Percentiles rank a stretch among this genome's conserved stretches.
These are phyloP conservation scores for Globisporangium irregulare DNA, from an alignment of 352 stramenopile genomes.

Conservation along the genomic window DNA sequence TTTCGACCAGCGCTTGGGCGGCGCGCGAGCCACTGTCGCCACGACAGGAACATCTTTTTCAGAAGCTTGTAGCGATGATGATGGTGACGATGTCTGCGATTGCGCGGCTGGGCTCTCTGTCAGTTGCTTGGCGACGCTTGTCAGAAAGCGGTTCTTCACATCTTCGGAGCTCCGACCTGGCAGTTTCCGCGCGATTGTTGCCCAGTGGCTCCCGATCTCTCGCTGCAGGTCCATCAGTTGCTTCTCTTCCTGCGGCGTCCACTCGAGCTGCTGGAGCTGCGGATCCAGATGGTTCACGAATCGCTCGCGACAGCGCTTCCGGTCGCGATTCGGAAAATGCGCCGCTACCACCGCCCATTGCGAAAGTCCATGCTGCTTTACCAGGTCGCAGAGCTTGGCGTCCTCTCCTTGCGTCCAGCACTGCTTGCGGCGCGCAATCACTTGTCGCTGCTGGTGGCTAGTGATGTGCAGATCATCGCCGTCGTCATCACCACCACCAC, in stretches of 20 bases:
- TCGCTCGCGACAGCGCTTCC: conserved; percentile 72
- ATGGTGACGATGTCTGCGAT: neutral
- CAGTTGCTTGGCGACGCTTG: conserved; percentile 19
- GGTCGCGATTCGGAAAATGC: conserved; percentile 41
- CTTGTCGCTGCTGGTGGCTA: neutral
- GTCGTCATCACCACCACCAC: neutral
- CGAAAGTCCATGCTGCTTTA: conserved; percentile 26
- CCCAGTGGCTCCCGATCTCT: conserved; percentile 33
- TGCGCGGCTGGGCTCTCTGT: neutral
- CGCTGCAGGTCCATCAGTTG: conserved; percentile 34
- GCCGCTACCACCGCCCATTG: conserved; percentile 42
- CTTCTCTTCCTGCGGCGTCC: conserved; percentile 47
- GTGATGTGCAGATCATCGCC: neutral
- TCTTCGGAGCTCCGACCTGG: conserved; percentile 40
- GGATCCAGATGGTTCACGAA: conserved; percentile 69
- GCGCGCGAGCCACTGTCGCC: neutral
- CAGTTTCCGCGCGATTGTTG: conserved; percentile 30
- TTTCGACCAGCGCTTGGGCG: conserved; percentile 20
- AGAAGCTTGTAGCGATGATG: neutral
- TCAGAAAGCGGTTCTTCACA: conserved; percentile 51
- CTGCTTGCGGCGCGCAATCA: neutral
- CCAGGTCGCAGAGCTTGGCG: conserved; percentile 33
- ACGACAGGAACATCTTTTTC: neutral
- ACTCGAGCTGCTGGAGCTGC: conserved; percentile 25
- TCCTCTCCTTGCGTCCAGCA: conserved; percentile 57